Conservation (phyloP, 1,284 basidiomycete species). For the Bjerkandera adusta region DNA sequence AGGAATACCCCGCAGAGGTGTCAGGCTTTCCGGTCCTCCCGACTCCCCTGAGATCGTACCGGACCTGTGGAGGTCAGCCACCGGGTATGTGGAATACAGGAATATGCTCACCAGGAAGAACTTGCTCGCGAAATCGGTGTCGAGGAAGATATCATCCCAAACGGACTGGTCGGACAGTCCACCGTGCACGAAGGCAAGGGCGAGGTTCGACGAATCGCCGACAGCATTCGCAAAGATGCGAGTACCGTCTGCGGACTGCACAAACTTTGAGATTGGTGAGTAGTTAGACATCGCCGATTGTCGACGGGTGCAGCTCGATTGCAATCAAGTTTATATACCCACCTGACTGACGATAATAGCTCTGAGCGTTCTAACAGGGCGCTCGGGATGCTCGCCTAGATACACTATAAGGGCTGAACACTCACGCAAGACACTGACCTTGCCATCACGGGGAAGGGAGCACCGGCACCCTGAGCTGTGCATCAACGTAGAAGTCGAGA, state of each 20-base stretch:
- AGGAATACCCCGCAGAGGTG: constrained; percentile 19
- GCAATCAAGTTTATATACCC: too few species aligned
- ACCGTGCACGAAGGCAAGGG: constrained; percentile 40
- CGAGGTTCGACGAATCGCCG: constrained; percentile 34
- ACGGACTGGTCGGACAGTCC: constrained; percentile 29
- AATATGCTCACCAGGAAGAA: constrained; percentile 33
- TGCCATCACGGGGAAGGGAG: too few species aligned
- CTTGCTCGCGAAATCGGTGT: constrained; percentile 24
- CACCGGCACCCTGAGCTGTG: too few species aligned
- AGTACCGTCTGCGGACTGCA: constrained; percentile 23
- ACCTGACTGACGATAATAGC: too few species aligned
- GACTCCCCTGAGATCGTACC: constrained; percentile 33
- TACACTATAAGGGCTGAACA: too few species aligned
- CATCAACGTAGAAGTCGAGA: too few species aligned
- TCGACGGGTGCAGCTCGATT: too few species aligned
- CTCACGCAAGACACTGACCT: too few species aligned
- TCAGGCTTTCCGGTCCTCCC: constrained; percentile 26
- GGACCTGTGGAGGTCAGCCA: constrained; percentile 23
- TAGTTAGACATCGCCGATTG: too few species aligned
- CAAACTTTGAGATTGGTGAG: constrained; percentile 16
- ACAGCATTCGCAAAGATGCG: constrained; percentile 33
- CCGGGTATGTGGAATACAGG: too few species aligned
- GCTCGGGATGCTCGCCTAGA: too few species aligned
- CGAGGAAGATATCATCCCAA: constrained; percentile 34
- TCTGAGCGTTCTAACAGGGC: too few species aligned